Evolutionary conservation across 169 alveolate genomes (phyloP).

Genomic region (Theileria equi): DNA sequence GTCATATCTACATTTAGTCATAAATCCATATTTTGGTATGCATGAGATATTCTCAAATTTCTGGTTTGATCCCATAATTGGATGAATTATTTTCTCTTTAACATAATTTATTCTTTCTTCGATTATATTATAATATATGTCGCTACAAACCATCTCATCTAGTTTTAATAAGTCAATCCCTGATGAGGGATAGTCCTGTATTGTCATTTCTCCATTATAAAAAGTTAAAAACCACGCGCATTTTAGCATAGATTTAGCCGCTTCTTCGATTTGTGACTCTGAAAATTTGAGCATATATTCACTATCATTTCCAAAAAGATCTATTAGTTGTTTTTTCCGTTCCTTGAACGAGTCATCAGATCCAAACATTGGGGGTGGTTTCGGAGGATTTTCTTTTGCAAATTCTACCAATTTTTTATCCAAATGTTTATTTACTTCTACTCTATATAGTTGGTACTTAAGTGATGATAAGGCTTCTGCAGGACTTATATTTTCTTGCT

Average conservation of each 20-base stretch:
- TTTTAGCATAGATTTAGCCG: conserved; percentile 29
- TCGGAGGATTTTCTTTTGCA: conserved; percentile 27
- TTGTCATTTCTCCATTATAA: conserved; percentile 4
- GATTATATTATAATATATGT: conserved; percentile 15
- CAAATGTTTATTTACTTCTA: conserved; percentile 9
- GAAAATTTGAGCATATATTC: neutral
- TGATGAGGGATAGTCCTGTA: conserved; percentile 4
- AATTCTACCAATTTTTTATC: neutral
- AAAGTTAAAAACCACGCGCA: conserved; percentile 24
- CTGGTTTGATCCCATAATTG: neutral
- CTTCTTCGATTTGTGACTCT: conserved; percentile 9
- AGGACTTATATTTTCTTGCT: neutral
- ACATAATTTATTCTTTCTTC: conserved; percentile 14
- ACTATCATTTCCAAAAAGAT: conserved; percentile 17
- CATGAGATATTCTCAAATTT: neutral
- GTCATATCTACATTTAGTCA: conserved; percentile 8
- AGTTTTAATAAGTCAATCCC: conserved; percentile 15
- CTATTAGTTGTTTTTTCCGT: conserved; percentile 15
- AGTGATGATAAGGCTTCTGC: neutral
- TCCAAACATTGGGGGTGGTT: conserved; percentile 41
- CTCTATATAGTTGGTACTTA: conserved; percentile 12
- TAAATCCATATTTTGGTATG: conserved; percentile 32
- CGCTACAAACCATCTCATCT: conserved; percentile 3
- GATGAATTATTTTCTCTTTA: conserved; percentile 3
- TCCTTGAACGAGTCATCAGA: neutral